phyloP scores from a whole-genome alignment of 1,139 yeast species.

The Candida dubliniensis region DNA sequence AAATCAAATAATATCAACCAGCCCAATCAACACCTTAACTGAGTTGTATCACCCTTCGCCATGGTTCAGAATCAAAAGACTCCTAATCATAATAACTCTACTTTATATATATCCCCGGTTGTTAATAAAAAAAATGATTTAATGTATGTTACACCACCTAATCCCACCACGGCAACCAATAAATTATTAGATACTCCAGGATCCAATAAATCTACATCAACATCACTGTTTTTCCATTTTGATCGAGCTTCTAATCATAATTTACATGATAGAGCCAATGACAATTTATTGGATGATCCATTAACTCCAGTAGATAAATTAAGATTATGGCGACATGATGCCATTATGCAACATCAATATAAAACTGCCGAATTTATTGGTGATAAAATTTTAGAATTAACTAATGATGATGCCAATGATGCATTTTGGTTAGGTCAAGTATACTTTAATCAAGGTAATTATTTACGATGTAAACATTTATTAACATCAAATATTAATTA shows the following conservation, averaged over 20 bases:
- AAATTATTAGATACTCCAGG: conserved; percentile 45
- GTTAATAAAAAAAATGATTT: conserved; percentile 47
- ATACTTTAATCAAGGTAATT: conserved; percentile 71
- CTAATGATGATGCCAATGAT: conserved; percentile 85
- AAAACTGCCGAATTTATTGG: conserved; percentile 90
- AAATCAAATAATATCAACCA: no score
- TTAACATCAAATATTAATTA: conserved; percentile 42
- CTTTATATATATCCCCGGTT: conserved; percentile 63
- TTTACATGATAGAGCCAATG: conserved; percentile 10
- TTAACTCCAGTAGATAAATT: conserved; percentile 82
- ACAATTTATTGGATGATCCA: conserved; percentile 7
- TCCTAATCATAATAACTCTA: conserved; percentile 56
- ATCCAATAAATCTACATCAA: conserved; percentile 24
- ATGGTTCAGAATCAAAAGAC: conserved; percentile 40
- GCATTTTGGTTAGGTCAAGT: conserved; percentile 98
- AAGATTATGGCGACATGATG: conserved; percentile 92
- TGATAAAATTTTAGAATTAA: conserved; percentile 77
- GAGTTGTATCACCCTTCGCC: neutral
- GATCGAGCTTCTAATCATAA: conserved; percentile 23
- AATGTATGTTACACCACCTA: conserved; percentile 54
- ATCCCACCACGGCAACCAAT: conserved; percentile 32
- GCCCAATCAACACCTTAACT: conserved; percentile 1
- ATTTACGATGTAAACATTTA: conserved; percentile 74
- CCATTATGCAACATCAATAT: conserved; percentile 89
- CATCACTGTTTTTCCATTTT: conserved; percentile 39